Base-by-base conservation (phyloP, 31 red algal genomes). In the Porphyra umbilicalis region DNA sequence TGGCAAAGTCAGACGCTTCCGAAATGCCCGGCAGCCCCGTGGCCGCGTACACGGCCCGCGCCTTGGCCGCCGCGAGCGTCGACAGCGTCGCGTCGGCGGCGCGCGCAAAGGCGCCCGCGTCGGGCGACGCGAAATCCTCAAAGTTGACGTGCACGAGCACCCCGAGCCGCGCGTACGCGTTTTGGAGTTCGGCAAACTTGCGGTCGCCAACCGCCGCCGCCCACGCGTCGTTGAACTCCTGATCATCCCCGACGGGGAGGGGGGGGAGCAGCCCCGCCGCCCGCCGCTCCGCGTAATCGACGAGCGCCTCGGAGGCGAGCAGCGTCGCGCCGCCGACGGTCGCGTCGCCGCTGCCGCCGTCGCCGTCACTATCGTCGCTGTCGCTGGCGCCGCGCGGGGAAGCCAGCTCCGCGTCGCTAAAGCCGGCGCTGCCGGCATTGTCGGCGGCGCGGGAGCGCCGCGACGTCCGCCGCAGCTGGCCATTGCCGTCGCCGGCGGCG, bases 141-240 rank as follows among this genome's bases (percentile, higher is more conserved):
- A 96, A 96, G 88, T 96, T 96, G 33, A 81, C 40, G 44, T 89
- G 86, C 30, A 96, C 87, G 78, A 92, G 85, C 76, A 96, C 83
- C 32, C 86, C 93, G 10, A 88, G 81, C 33, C 85, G 83, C 4
- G 87, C 81, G 79, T 92, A 96, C 83, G 87, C 85, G 44, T 89
- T 92, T 35, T 81, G 76, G 33, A 96, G 81, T 71, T 96, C 89
- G 0, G 68, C 39, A 18, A 40, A 83, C 82, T 89, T 92, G 80
- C 46, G 34, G 0, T 30, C 10, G 39, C 81, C 83, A 13, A 96
- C 89, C 11, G 87, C 85, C 82, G 83, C 38, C 7, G 82, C 86
- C 93, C 93, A 96, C 8, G 78, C 81, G 75, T 92, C 89, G 25
- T 34, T 29, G 32, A 76, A 87, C 34, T 84, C 86, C 42, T 71